Evolutionary conservation across 495 filamentous ascomycete species (phyloP), one percentile per base, ranked within the genome.

Genomic region (Beverwykella pulmonaria): DNA sequence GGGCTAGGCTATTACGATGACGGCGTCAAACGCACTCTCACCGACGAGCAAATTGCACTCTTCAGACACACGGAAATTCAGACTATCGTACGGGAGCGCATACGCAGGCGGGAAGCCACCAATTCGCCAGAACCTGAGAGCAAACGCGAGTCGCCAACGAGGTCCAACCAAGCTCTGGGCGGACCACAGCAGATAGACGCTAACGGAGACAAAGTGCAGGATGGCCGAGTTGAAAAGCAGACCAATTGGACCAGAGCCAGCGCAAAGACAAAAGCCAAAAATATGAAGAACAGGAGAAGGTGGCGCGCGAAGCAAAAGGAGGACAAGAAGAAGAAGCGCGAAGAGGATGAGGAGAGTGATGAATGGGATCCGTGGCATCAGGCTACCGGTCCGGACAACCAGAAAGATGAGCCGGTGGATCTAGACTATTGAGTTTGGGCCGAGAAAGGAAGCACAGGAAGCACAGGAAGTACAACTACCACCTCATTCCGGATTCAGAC

Each of bases 51-150:
- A 77, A 91, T 97, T 48, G 86, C 82, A 19, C 94, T 96, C 41
- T 97, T 98, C 73, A 82, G 94, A 62, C 90, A 94, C 74, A 94
- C 88, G 15, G 94, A 98, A 77, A 83, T 98, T 47, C 86, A 96
- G n/a, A 39, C 26, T 14, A 63, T 69, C 44, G 4, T 69, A 2
- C 47, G 53, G 15, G 62, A 64, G 50, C 56, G 61, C 1, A 34
- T 53, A 15, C 54, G 58, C 12, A 32, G 29, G 23, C 25, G 29
- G 6, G 60, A 61, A 30, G 30, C 20, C 6, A 53, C 41, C 30
- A 22, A 32, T 2, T 60, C 63, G 12, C 30, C 56, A 15, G 29
- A 53, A 8, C 30, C 48, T 15, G 29, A 53, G 20, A n/a, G 2
- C 5, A 46, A 25, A 6, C 14, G 14, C 15, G 59, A 62, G 20